Percentiles rank a stretch among this genome's conserved stretches.
phyloP scores from a whole-genome alignment of 2,329 filamentous ascomycete genomes.

The Cordyceps fumosorosea region DNA sequence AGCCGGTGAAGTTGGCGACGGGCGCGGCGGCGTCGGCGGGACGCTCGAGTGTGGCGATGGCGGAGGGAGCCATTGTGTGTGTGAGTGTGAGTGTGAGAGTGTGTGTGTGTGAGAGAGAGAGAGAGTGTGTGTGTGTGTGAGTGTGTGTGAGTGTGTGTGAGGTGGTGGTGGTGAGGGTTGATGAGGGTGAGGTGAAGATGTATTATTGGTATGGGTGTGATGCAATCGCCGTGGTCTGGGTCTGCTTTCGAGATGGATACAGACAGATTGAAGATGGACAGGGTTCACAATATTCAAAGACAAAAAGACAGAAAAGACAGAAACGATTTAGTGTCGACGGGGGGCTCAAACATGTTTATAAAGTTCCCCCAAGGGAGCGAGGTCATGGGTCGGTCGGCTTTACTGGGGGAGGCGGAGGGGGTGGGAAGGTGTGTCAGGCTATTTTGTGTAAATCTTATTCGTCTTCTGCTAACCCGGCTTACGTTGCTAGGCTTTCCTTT shows the following conservation, averaged over 20 bases:
- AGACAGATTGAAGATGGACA: background rate
- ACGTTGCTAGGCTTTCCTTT: background rate
- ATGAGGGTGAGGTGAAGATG: background rate
- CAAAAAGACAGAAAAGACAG: background rate
- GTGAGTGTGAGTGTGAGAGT: background rate
- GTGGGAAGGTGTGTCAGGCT: conserved; percentile 2
- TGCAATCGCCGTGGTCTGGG: background rate
- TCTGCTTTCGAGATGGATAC: background rate
- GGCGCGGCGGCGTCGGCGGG: conserved; percentile 45
- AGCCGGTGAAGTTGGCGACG: conserved; percentile 63
- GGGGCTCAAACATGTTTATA: conserved; percentile 6
- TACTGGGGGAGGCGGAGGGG: background rate
- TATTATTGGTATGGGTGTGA: background rate
- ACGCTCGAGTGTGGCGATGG: conserved; percentile 43
- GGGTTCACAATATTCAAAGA: background rate
- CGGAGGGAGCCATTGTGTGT: conserved; percentile 51
- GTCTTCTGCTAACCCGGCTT: background rate
- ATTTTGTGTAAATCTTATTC: conserved; percentile 5
- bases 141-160: background rate
- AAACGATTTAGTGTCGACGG: background rate
- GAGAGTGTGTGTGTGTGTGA: background rate
- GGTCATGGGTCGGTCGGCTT: conserved; percentile 5
- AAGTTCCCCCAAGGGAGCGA: background rate
- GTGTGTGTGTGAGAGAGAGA: background rate
- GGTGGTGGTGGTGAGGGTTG: background rate